phyloP scores from a whole-genome alignment of 148 eudicot species.

The Dianthus caryophyllus region DNA sequence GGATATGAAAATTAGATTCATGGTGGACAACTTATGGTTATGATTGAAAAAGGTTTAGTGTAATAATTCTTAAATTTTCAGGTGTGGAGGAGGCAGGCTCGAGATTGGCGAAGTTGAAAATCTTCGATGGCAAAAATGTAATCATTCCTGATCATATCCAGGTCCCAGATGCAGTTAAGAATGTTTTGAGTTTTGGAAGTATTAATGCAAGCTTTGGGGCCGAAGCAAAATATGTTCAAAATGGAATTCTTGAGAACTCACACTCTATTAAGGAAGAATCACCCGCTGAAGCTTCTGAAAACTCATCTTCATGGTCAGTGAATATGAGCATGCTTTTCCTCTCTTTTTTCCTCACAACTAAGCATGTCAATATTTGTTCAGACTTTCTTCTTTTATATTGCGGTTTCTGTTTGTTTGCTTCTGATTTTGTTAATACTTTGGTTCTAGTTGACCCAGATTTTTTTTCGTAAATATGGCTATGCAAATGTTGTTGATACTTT shows the following conservation, averaged over 20 bases:
- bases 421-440: background rate
- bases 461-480: too few species aligned
- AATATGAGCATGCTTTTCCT: constrained; percentile 7
- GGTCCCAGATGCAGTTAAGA: constrained; percentile 62
- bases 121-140: constrained; percentile 45
- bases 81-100: constrained; percentile 34
- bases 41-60: constrained; percentile 11
- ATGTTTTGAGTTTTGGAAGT: constrained; percentile 61
- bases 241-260: constrained; percentile 22
- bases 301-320: constrained; percentile 39
- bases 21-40: background rate
- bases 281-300: constrained; percentile 26
- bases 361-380: background rate
- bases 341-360: background rate
- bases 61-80: constrained; percentile 21
- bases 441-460: background rate
- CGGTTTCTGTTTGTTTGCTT: background rate
- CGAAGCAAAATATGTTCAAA: constrained; percentile 8
- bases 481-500: background rate
- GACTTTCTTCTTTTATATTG: background rate
- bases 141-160: constrained; percentile 67
- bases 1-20: constrained; percentile 8
- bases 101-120: constrained; percentile 40
- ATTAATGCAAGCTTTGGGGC: constrained; percentile 40
- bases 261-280: constrained; percentile 21